These are phyloP conservation scores for Oryza officinalis DNA, from an alignment of 176 grass and related monocot genomes.

Conservation along the genomic window DNA sequence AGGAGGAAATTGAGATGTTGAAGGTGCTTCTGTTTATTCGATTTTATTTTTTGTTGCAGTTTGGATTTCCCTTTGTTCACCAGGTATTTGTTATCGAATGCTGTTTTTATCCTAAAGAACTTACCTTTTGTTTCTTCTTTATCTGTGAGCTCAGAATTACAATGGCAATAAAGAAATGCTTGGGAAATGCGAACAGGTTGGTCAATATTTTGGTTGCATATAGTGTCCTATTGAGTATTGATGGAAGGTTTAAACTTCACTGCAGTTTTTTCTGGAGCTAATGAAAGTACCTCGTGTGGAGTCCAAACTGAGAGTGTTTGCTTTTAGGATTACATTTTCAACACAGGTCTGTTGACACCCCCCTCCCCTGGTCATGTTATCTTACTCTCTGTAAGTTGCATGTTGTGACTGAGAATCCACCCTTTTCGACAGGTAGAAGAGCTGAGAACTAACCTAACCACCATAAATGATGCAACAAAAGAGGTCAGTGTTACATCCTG, in stretches of 20 bases:
- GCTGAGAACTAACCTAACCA: slow-evolving; percentile 68
- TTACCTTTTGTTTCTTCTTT: neutral
- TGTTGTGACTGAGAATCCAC: slow-evolving; percentile 16
- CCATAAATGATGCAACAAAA: slow-evolving; percentile 86
- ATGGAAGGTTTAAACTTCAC: slow-evolving; percentile 39
- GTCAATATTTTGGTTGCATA: slow-evolving; percentile 36
- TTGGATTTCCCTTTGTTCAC: neutral
- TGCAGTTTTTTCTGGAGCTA: slow-evolving; percentile 93
- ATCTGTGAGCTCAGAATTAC: slow-evolving; percentile 57
- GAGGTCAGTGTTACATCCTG: slow-evolving; percentile 49
- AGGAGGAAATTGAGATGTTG: slow-evolving; percentile 98
- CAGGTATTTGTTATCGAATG: slow-evolving; percentile 13
- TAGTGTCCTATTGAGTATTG: slow-evolving; percentile 3
- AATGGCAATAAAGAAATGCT: slow-evolving; percentile 91
- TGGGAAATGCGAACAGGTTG: slow-evolving; percentile 96
- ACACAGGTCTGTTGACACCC: slow-evolving; percentile 61
- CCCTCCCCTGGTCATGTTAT: neutral
- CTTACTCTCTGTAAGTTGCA: slow-evolving; percentile 28
- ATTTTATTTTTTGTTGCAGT: slow-evolving; percentile 12
- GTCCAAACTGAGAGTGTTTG: slow-evolving; percentile 94
- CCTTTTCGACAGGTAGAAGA: slow-evolving; percentile 69
- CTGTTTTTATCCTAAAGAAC: slow-evolving; percentile 24
- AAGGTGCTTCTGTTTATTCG: slow-evolving; percentile 58
- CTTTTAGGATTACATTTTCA: slow-evolving; percentile 92
- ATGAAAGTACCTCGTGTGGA: slow-evolving; percentile 97